Evolutionary conservation across 768 basidiomycete genomes (phyloP), one percentile per base, ranked within the genome.

Genomic region (Lactarius sp.): DNA sequence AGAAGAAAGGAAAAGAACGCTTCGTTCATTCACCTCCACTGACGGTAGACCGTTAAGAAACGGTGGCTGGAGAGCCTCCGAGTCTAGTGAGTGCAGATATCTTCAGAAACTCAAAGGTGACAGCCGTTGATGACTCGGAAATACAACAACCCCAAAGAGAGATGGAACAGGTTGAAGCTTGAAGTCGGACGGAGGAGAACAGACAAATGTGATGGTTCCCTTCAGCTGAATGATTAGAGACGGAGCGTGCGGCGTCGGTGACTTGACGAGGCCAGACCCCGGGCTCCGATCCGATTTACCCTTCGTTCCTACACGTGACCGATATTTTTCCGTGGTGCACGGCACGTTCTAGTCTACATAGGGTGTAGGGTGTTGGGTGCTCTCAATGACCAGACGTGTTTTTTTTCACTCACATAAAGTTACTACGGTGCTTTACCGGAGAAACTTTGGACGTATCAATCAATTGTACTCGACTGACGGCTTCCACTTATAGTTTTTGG

Each of bases 11-110:
- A 36, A 6, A 34, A 39, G 56, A 53, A 49, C 52, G 20, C 37
- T 55, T 59, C 8, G 18, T 27, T 53, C 58, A 50, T 64, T 33
- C 63, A 64, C 63, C 54, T 60, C 53, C 62, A n/a, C 37, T 36
- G 51, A 6, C 12, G 4, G 37, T 34, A n/a, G 34, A 27, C 42
- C n/a, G 27, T 27, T 27, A 27, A 16, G 41, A 4, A 22, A 20
- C 41, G 56, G 37, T 36, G 54, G 46, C 37, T 22, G 47, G 31
- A 27, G 31, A 41, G 46, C 46, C 27, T 27, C 27, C 27, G 27
- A 27, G 14, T 34, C 47, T 6, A 16, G 18, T 16, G 50, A 37
- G 14, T 34, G 20, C 36, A 39, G 51, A 33, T 39, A 52, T 59
- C 58, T 59, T 51, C 58, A 52, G 58, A 51, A 52, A 49, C 57